Evolutionary conservation across 176 grass and related monocot genomes (phyloP).

Genomic region (bread wheat (Triticum aestivum)): IWGSC_CS_RefSeq_v2.1 NC_057800.1:169560113-169560612

Average conservation of each 20-base stretch:
- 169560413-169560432: constrained; percentile 25
- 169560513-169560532: constrained; percentile 37
- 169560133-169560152: constrained; percentile 58
- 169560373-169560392: constrained; percentile 36
- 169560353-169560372: constrained; percentile 40
- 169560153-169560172: constrained; percentile 39
- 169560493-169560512: constrained; percentile 42
- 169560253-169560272: constrained; percentile 52
- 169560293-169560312: constrained; percentile 34
- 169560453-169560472: constrained; percentile 57
- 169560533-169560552: constrained; percentile 39
- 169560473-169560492: constrained; percentile 60
- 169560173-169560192: constrained; percentile 31
- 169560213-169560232: constrained; percentile 28
- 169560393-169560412: constrained; percentile 51
- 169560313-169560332: constrained; percentile 41
- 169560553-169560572: constrained; percentile 43
- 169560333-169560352: constrained; percentile 34
- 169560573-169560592: not conserved
- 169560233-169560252: constrained; percentile 49
- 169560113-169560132: constrained; percentile 49
- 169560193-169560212: constrained; percentile 7
- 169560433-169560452: constrained; percentile 52
- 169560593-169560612: constrained; percentile 37
- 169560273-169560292: constrained; percentile 44